phyloP scores from a whole-genome alignment of 2,329 filamentous ascomycete genomes.

The Cladophialophora bantiana region DNA sequence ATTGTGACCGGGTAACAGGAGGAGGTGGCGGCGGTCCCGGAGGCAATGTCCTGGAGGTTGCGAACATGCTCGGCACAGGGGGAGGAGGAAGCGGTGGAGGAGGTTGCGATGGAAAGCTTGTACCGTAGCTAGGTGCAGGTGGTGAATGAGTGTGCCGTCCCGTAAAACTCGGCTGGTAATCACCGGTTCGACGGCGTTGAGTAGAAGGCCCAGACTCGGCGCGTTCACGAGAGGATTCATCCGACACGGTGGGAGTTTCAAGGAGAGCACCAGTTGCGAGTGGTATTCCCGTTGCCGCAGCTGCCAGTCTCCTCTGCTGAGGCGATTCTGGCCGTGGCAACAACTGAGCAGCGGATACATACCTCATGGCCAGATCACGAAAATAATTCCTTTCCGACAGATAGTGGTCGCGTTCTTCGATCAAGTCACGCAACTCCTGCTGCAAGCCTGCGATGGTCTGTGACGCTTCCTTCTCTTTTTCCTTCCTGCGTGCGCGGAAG shows the following conservation, averaged over 20 bases:
- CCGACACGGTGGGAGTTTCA: constrained; percentile 24
- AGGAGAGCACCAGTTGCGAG: constrained; percentile 16
- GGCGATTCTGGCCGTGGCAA: constrained; percentile 40
- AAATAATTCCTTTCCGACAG: constrained; percentile 75
- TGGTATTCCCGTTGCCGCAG: constrained; percentile 7
- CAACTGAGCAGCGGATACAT: constrained; percentile 37
- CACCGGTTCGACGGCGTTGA: constrained; percentile 38
- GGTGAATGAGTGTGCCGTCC: constrained; percentile 28
- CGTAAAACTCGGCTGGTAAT: constrained; percentile 37
- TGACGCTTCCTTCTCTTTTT: constrained; percentile 76
- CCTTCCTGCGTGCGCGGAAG: constrained; percentile 81
- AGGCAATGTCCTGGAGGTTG: constrained; percentile 29
- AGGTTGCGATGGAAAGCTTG: constrained; percentile 25
- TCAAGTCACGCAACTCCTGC: constrained; percentile 70
- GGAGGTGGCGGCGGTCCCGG: constrained; percentile 28
- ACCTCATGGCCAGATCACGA: constrained; percentile 67
- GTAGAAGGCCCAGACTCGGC: constrained; percentile 32
- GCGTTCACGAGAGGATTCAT: constrained; percentile 35
- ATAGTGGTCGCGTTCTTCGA: constrained; percentile 75
- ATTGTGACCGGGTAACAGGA: constrained; percentile 32
- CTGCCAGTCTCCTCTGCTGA: constrained; percentile 23
- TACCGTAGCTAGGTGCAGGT: constrained; percentile 22
- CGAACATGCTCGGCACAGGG: constrained; percentile 27
- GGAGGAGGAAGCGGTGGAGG: constrained; percentile 33
- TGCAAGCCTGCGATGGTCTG: constrained; percentile 73